Conservation (phyloP, 352 stramenopile species). For the Phytophthora idaei region DNA sequence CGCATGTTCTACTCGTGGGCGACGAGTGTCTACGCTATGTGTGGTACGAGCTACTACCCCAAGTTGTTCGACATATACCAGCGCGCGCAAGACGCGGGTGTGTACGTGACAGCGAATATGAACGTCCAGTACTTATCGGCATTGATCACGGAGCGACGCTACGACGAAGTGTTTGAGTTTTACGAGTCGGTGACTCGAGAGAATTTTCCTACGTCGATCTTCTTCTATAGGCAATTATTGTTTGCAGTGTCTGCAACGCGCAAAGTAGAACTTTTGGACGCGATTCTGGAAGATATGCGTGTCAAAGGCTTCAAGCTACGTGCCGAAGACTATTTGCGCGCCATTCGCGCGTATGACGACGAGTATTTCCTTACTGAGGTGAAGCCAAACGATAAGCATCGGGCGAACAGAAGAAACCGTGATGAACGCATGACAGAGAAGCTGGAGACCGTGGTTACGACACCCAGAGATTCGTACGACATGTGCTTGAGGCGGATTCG, state of each 20-base stretch:
- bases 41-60: conserved; percentile 28
- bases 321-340: conserved; percentile 53
- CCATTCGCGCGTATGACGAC: conserved; percentile 54
- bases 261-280: conserved; percentile 37
- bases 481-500: conserved; percentile 48
- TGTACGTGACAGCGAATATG: conserved; percentile 75
- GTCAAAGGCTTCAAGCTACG: conserved; percentile 72
- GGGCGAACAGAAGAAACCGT: conserved; percentile 10
- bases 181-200: conserved; percentile 47
- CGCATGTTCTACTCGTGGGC: conserved; percentile 77
- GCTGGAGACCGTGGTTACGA: conserved; percentile 22
- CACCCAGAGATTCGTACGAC: conserved; percentile 48
- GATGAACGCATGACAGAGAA: conserved; percentile 8
- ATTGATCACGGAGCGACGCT: conserved; percentile 43
- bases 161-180: conserved; percentile 53
- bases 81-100: conserved; percentile 33
- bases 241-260: conserved; percentile 42
- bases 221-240: conserved; percentile 67
- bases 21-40: conserved; percentile 47
- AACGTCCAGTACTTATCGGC: conserved; percentile 59
- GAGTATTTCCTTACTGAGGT: conserved; percentile 46
- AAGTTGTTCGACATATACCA: conserved; percentile 61
- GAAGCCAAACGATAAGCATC: conserved; percentile 12
- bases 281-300: conserved; percentile 67
- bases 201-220: conserved; percentile 55